Evolutionary conservation across 1,284 basidiomycete species (phyloP), one percentile per base, ranked within the genome.

Genomic region (Rhizopogon hawkerae): DNA sequence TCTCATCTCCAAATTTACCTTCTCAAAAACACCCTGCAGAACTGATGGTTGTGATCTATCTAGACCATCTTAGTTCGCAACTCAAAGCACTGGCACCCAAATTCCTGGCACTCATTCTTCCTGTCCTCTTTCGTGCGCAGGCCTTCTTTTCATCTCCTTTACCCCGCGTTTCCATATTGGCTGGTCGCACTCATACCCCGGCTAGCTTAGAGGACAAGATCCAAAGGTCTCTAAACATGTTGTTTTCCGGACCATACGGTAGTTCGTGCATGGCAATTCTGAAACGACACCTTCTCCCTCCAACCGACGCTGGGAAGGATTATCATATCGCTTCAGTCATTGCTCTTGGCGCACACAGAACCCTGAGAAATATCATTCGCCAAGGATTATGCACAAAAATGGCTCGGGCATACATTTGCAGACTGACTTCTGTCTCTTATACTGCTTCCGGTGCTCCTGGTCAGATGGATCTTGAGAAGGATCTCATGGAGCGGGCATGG

Each of bases 401-500:
- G 38, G 84, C 81, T 0, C 72, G 81, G 33, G 77, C 79, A 3
- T 82, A 77, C 58, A 81, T 85, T 48, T 68, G 72, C 2, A 71
- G 76, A 21, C 70, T 79, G 51, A 70, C 66, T n/a, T 71, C 78
- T 2, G 57, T 72, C 5, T 68, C 69, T 4, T 83, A 83, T 52
- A 74, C 78, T 0, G 72, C 72, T 35, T 77, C 82, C 1, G 83
- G 82, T 21, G 75, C 74, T 3, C 78, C 81, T 0, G 73, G 73
- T 0, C 69, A 76, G 38, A 68, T 85, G 56, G 76, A 78, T 44
- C 60, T 87, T 10, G 78, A 79, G 49, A 68, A 68, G 36, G 78
- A 79, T 14, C 60, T 86, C 42, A 75, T 88, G 73, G 82, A 85
- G 54, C 74, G 76, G 2, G 84, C 83, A 0, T 88, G 82, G 82